Evolutionary conservation across 345 rosid genomes (phyloP).

Genomic region (Eutrema heterophyllum): DNA sequence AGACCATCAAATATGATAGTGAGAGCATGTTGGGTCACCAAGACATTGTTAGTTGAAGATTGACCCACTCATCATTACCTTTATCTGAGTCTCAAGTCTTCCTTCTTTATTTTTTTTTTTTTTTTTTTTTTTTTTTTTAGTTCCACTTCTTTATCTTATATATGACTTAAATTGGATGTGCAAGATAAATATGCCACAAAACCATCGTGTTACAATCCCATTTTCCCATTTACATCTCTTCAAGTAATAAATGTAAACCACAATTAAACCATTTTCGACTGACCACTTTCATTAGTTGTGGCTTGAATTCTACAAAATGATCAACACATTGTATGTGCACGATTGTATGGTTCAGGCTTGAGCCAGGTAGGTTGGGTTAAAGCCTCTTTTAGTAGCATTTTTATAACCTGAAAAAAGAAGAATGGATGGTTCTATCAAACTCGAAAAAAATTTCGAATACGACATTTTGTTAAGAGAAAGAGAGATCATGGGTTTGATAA

Average conservation of each 20-base stretch:
- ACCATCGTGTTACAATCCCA: neutral
- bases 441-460: neutral
- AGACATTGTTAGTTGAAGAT: neutral
- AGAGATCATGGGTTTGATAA: conserved; percentile 8
- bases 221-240: neutral
- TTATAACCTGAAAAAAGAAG: neutral
- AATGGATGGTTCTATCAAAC: conserved; percentile 16
- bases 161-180: neutral
- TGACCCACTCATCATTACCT: neutral
- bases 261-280: neutral
- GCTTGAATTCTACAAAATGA: neutral
- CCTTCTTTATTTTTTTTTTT: too few species aligned
- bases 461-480: neutral
- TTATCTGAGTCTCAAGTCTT: neutral
- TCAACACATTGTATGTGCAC: neutral
- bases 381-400: conserved; percentile 4
- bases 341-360: neutral
- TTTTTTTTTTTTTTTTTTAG: too few species aligned
- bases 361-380: conserved; percentile 9
- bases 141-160: neutral
- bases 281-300: neutral
- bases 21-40: conserved; percentile 10
- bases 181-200: neutral
- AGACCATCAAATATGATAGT: neutral
- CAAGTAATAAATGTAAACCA: neutral